phyloP scores from a whole-genome alignment of 768 basidiomycete genomes.

The Russula griseocarnosa region DNA sequence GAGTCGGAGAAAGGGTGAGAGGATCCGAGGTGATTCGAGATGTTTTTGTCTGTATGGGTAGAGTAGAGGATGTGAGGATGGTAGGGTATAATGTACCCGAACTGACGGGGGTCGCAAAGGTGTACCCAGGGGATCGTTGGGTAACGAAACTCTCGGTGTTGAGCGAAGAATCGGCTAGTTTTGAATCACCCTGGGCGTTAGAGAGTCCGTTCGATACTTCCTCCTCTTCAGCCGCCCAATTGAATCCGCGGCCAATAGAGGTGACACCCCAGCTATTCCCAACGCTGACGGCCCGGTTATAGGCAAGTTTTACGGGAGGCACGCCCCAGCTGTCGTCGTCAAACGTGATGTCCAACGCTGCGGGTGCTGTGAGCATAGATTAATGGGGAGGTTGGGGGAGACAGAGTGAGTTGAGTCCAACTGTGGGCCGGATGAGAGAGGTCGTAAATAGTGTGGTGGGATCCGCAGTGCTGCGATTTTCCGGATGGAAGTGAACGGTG shows the following conservation, averaged over 20 bases:
- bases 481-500: not conserved
- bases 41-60: conserved; percentile 15
- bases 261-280: conserved; percentile 83
- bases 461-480: not conserved
- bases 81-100: conserved; percentile 33
- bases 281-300: conserved; percentile 62
- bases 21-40: conserved; percentile 32
- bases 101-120: conserved; percentile 24
- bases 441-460: not conserved
- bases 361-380: conserved; percentile 54
- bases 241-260: conserved; percentile 76
- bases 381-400: conserved; percentile 6
- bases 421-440: not conserved
- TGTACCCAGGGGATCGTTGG: conserved; percentile 25
- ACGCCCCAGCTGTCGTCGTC: conserved; percentile 65
- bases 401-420: not conserved
- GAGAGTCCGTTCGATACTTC: conserved; percentile 29
- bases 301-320: conserved; percentile 41
- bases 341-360: conserved; percentile 54
- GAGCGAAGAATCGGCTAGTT: conserved; percentile 16
- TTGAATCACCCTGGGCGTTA: conserved; percentile 16
- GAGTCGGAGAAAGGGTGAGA: conserved; percentile 33
- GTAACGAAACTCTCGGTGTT: conserved; percentile 11
- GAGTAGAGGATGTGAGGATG: conserved; percentile 23
- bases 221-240: conserved; percentile 51